Base-by-base conservation (phyloP, 179 eudicot species). In the Pouteria campechiana region DNA sequence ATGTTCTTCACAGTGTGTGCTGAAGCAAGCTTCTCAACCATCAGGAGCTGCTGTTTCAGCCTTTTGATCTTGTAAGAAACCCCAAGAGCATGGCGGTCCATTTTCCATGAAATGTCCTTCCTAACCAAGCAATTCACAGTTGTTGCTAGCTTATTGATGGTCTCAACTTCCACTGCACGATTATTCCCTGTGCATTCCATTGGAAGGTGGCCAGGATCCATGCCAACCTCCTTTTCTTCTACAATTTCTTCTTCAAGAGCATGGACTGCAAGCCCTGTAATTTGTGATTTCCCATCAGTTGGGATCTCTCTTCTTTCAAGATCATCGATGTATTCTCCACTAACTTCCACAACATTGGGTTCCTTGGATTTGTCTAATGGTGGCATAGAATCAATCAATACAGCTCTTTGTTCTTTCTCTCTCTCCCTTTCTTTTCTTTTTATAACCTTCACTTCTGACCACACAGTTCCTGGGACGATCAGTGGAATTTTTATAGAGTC, bases 21-120 rank as follows among this genome's bases (percentile, higher is more conserved):
- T n/a, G n/a, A n/a, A n/a, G n/a, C n/a, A 39, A 82, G 46, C 61
- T 78, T 74, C 46, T 87, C 96, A 13, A 90, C 81, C 84, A 87
- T 70, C 29, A 79, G 48, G 13, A 90, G 49, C 44, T 86, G 96
- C 37, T 90, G 98, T 43, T 78, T 87, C 7, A 90, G 77, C 68
- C 94, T 63, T 66, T 90, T 90, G 54, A 90, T 78, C 68, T 90
- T 90, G 72, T 74, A 90, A 34, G 88, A 74, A 30, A 90, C 79
- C 38, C 94, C 85, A 31, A 86, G 75, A 43, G 96, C 85, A 56
- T 87, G 87, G 60, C 86, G 61, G 41, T 86, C 98, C 68, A 75
- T 74, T 68, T 65, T 90, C 90, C 81, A 72, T 16, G 74, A 48
- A 29, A 35, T 60, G 7, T 14, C 56, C 11, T 43, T 60, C 51